Conservation (phyloP, 345 rosid genomes). For the Moricandia arvensis region DNA sequence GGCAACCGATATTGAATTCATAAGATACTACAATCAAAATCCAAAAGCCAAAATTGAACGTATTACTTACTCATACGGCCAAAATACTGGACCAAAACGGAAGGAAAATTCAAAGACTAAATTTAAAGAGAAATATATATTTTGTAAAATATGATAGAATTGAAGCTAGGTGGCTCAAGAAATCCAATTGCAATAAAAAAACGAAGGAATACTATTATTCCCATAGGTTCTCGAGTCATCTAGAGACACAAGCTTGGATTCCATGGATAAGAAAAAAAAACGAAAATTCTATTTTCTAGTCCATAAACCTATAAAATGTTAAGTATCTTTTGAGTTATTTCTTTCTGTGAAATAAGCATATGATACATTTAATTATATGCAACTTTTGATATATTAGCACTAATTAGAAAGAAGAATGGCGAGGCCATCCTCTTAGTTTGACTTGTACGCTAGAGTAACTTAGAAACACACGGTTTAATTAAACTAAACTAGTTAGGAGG, state of each 20-base stretch:
- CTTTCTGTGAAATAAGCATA: constrained; percentile 17
- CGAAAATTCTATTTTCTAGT: neutral
- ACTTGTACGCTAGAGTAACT: constrained; percentile 39
- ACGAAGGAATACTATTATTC: neutral
- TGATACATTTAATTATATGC: neutral
- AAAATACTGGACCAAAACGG: neutral
- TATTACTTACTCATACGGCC: neutral
- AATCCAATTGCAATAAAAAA: neutral
- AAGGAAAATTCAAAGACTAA: neutral
- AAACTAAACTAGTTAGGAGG: constrained; percentile 25
- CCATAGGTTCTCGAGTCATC: neutral
- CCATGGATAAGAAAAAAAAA: neutral
- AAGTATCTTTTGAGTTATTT: neutral
- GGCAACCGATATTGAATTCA: constrained; percentile 23
- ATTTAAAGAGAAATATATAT: neutral
- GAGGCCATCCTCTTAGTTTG: constrained; percentile 29
- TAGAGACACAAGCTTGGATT: neutral
- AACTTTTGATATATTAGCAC: neutral
- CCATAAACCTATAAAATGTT: neutral
- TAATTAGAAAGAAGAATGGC: constrained; percentile 13
- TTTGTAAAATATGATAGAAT: neutral
- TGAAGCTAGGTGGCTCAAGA: neutral
- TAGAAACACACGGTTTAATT: constrained; percentile 23
- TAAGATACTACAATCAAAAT: neutral
- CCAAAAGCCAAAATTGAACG: neutral